Evolutionary conservation across 2,329 filamentous ascomycete genomes (phyloP), one percentile per base, ranked within the genome.

Genomic region (Dactylellina sp.): DNA sequence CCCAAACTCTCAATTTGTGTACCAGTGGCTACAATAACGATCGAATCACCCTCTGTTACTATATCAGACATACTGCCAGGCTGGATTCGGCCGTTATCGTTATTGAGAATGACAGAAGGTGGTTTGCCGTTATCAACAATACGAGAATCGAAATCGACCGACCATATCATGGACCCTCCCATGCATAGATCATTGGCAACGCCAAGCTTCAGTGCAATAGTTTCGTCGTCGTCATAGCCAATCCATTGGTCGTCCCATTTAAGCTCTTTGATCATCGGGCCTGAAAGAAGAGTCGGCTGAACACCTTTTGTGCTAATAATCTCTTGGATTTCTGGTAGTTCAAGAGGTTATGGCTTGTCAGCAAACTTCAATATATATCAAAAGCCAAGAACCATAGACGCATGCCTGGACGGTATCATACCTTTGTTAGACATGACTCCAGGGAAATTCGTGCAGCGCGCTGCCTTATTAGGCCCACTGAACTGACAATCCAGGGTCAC

Each of bases 211-310:
- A 77, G 70, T 11, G 77, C 75, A 1, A 80, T 75, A 46, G 77
- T 77, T 4, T 76, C 39, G 20, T 76, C 70, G 44, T 80, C 77
- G 64, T 84, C 82, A 60, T 80, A 83, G 0, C 79, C 80, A 11
- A 83, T 78, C 81, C 81, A 83, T 68, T 83, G 81, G 22, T 81
- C 75, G 1, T 57, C 57, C 50, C 11, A 82, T 75, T 56, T 80
- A 77, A 65, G 81, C 81, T 46, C 81, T 78, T 2, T 77, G 79
- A 28, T 80, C 80, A 4, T 78, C 76, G 2, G 76, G 76, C n/a
- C 79, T 62, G 61, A 55, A 1, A 18, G 70, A 77, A 35, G 42
- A 77, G 2, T 59, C 0, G 53, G 52, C 11, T 79, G 77, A 2
- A 47, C 77, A 7, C 78, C 56, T 7, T 57, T 71, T 3, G 76